phyloP scores from a whole-genome alignment of 2,329 filamentous ascomycete species.

The Graphilbum fragrans region DNA sequence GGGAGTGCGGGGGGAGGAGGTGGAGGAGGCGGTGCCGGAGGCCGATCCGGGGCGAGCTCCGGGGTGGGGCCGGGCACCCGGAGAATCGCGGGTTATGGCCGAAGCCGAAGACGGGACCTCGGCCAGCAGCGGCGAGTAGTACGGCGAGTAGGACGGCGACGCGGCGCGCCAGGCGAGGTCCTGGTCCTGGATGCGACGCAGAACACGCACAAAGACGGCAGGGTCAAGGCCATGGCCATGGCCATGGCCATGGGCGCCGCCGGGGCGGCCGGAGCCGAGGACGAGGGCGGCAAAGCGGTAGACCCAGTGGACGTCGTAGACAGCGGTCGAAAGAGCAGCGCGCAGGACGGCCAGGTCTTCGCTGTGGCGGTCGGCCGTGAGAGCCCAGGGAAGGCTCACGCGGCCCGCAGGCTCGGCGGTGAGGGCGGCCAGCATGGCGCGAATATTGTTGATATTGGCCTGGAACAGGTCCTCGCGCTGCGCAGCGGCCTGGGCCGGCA shows the following conservation, averaged over 20 bases:
- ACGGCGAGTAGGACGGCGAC: slow-evolving; percentile 13
- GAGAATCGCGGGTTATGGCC: too few relatives aligned
- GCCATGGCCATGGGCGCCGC: slow-evolving; percentile 7
- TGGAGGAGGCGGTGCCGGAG: too few relatives aligned
- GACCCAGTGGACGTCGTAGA: slow-evolving; percentile 21
- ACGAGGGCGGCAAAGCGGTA: slow-evolving; percentile 18
- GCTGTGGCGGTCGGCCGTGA: background rate
- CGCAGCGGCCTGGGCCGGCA: slow-evolving; percentile 5
- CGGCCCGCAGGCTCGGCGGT: slow-evolving; percentile 13
- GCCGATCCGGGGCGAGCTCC: too few relatives aligned
- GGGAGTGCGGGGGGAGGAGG: too few relatives aligned
- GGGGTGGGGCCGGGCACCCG: too few relatives aligned
- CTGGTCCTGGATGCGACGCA: slow-evolving; percentile 15
- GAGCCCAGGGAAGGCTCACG: slow-evolving; percentile 4
- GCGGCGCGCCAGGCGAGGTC: slow-evolving; percentile 15
- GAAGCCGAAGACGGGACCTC: too few relatives aligned
- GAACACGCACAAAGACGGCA: slow-evolving; percentile 11
- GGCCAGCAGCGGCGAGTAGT: slow-evolving; percentile 16
- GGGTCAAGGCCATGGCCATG: too few relatives aligned
- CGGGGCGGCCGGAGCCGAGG: slow-evolving; percentile 9
- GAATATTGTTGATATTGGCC: slow-evolving; percentile 35
- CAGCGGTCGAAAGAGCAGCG: slow-evolving; percentile 5
- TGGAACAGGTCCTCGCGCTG: slow-evolving; percentile 24
- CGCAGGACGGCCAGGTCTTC: background rate
- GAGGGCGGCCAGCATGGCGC: slow-evolving; percentile 31